Base-by-base conservation (phyloP, 2,329 filamentous ascomycete genomes). In the Cladobotryum mycophilum region DNA sequence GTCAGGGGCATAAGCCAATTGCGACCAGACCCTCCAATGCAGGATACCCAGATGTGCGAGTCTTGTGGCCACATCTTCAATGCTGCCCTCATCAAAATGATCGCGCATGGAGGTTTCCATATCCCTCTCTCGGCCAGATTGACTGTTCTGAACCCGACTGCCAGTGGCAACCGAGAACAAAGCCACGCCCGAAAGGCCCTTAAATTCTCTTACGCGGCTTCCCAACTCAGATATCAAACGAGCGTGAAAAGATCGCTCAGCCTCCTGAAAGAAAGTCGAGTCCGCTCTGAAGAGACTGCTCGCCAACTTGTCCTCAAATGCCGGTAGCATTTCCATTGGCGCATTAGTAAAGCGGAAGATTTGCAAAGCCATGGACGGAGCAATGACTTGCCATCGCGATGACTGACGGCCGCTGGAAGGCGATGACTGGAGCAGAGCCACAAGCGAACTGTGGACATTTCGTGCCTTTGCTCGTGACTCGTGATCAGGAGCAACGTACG, bases 1-100 rank as follows among this genome's bases (percentile, higher is more conserved):
- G 25, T 73, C 74, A 22, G 67, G 67, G 13, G 70, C 57, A 64
- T 96, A 96, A 12, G 86, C 82, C 48, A 95, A 73, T 2, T 81
- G 80, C 1, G 81, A 80, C 89, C 91, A 97, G 3, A 96, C 86
- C 45, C 88, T 80, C 90, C 91, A 96, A 68, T 96, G 90, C 20
- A 97, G 71, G 5, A 93, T 77, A 13, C 88, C 83, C 41, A 96
- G 81, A 62, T 96, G 92, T 5, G 89, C 85, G 46, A 96, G 76
- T 42, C 88, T 82, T 41, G 84, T 85, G 1, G 88, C 82, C 65
- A 96, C 81, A 52, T 89, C 84, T 41, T 78, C 75, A 36, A 87
- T 61, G 34, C 76, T 74, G 41, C 71, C 73, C 45, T 81, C 78
- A 45, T 80, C 77, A 41, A 76, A 72, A 8, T 67, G 65, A 49